These are phyloP conservation scores for Alternaria hordeiaustralica DNA, from an alignment of 2,329 filamentous ascomycete genomes.

Conservation along the genomic window DNA sequence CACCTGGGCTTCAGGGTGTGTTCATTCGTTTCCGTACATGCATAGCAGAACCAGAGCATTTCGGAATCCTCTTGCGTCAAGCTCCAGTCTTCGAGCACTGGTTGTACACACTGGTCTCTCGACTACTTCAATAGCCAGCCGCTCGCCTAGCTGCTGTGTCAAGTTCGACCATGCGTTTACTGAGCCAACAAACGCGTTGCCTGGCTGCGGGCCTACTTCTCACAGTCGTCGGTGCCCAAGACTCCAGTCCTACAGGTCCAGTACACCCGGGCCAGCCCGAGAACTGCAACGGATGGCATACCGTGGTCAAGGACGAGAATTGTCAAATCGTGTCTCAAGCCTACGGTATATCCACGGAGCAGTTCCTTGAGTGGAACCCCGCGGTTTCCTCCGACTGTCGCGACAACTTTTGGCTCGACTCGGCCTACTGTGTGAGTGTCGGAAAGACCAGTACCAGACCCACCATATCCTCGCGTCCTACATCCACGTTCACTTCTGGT, in stretches of 20 bases:
- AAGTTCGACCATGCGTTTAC: neutral
- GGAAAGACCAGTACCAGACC: neutral
- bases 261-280: neutral
- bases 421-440: neutral
- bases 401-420: neutral
- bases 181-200: neutral
- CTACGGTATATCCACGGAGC: neutral
- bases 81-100: neutral
- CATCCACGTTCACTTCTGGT: neutral
- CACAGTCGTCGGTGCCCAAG: neutral
- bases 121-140: neutral
- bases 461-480: neutral
- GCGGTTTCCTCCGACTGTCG: neutral
- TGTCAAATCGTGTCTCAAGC: neutral
- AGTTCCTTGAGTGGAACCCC: neutral
- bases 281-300: constrained; percentile 1
- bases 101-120: neutral
- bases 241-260: neutral
- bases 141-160: neutral
- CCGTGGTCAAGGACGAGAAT: neutral
- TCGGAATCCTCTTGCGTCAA: neutral
- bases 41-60: neutral
- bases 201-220: neutral
- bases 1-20: neutral
- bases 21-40: neutral